Evolutionary conservation across 495 filamentous ascomycete genomes (phyloP).

Genomic region (Aspergillus homomorphus): DNA sequence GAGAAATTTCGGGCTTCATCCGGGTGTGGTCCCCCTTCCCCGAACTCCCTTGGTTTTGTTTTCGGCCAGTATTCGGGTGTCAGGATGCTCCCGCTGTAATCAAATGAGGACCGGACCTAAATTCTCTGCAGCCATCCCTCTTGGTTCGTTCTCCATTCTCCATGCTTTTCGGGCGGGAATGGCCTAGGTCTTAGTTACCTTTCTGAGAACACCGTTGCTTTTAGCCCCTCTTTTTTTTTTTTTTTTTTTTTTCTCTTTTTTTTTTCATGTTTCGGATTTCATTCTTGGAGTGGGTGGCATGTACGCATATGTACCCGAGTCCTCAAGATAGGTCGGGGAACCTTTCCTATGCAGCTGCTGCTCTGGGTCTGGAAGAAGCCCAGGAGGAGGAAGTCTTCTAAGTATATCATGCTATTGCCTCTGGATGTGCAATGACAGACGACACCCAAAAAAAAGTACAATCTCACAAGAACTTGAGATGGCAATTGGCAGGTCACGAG

Average conservation of each 20-base stretch:
- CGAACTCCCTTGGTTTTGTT: constrained; percentile 8
- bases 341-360: not conserved
- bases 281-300: no score
- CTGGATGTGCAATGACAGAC: no score
- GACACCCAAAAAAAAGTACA: no score
- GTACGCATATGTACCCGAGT: not conserved
- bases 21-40: constrained; percentile 19
- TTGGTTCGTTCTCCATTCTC: not conserved
- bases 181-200: not conserved
- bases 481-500: no score
- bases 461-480: no score
- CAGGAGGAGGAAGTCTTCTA: not conserved
- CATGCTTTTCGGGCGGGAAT: not conserved
- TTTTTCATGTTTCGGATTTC: no score
- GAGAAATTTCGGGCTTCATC: constrained; percentile 20
- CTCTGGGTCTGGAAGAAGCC: not conserved
- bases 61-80: not conserved
- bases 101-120: not conserved
- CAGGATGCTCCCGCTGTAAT: not conserved
- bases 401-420: no score
- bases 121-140: not conserved
- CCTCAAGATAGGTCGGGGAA: not conserved
- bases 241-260: not conserved
- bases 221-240: no score
- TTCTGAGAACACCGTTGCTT: no score